Conservation (phyloP, 2,329 filamentous ascomycete species). For the Ascochyta fabae region DNA sequence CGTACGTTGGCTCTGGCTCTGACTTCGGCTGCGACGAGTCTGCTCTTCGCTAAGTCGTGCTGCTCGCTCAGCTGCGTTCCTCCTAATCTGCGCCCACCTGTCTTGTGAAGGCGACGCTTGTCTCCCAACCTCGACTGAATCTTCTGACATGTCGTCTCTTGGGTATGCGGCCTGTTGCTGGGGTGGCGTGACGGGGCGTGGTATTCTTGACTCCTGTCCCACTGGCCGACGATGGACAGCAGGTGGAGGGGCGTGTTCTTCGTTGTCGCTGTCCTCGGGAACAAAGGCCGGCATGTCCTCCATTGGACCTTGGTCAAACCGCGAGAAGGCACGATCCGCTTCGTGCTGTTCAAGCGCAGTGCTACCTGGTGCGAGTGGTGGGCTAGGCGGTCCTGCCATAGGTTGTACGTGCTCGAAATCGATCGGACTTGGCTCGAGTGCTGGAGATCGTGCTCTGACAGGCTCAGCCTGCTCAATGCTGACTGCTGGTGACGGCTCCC, state of each 20-base stretch:
- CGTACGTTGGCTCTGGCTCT: slow-evolving; percentile 63
- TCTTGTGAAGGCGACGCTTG: slow-evolving; percentile 63
- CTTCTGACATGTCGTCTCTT: slow-evolving; percentile 50
- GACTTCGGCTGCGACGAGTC: slow-evolving; percentile 60
- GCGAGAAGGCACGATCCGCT: slow-evolving; percentile 67
- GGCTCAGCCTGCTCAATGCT: slow-evolving; percentile 32
- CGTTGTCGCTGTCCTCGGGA: slow-evolving; percentile 56
- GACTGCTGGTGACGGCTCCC: slow-evolving; percentile 35
- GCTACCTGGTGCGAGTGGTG: slow-evolving; percentile 63
- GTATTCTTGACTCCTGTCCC: slow-evolving; percentile 16
- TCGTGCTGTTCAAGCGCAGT: slow-evolving; percentile 65
- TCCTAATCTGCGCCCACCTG: slow-evolving; percentile 94
- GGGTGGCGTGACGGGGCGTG: slow-evolving; percentile 23
- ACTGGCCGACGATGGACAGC: slow-evolving; percentile 31
- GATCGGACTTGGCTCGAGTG: slow-evolving; percentile 33
- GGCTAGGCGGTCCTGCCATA: slow-evolving; percentile 47
- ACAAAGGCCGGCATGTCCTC: slow-evolving; percentile 84
- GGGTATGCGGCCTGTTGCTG: slow-evolving; percentile 24
- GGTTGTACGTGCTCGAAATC: slow-evolving; percentile 3
- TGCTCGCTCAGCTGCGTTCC: slow-evolving; percentile 87
- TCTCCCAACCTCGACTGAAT: slow-evolving; percentile 48
- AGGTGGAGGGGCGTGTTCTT: slow-evolving; percentile 25
- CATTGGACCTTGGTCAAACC: slow-evolving; percentile 89
- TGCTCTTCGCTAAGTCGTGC: slow-evolving; percentile 71
- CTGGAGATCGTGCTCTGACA: slow-evolving; percentile 28